Evolutionary conservation across 2,329 filamentous ascomycete genomes (phyloP).

Genomic region (Talaromyces marneffei): DNA sequence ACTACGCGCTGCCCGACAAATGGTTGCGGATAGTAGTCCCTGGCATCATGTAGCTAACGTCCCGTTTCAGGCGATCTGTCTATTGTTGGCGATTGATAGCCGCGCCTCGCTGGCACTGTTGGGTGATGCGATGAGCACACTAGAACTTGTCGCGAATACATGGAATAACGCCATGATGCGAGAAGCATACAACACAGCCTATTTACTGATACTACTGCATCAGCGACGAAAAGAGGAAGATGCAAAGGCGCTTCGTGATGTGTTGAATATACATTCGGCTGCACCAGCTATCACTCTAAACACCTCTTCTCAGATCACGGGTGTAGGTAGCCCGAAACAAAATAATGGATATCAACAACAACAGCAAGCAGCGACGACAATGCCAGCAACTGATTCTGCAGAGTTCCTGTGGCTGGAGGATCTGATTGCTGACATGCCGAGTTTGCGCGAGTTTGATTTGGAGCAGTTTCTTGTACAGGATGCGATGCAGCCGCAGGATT

Average conservation of each 20-base stretch:
- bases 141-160: conserved; percentile 37
- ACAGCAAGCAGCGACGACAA: conserved; percentile 1
- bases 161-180: conserved; percentile 47
- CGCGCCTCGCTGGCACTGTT: conserved; percentile 45
- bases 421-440: conserved; percentile 42
- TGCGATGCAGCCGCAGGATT: conserved; percentile 21
- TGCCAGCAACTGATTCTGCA: conserved; percentile 24
- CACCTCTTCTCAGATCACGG: not conserved
- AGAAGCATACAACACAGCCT: conserved; percentile 52
- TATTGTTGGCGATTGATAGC: conserved; percentile 52
- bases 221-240: conserved; percentile 45
- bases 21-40: conserved; percentile 43
- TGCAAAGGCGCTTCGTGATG: conserved; percentile 32
- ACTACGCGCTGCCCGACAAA: conserved; percentile 43
- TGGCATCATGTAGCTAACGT: conserved; percentile 59
- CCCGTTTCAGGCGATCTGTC: conserved; percentile 54
- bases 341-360: not conserved
- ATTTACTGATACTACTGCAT: conserved; percentile 49
- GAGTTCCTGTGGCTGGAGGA: conserved; percentile 42
- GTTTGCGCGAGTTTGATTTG: conserved; percentile 41
- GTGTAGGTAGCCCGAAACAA: not conserved
- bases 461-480: conserved; percentile 37
- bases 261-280: conserved; percentile 33
- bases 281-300: conserved; percentile 19
- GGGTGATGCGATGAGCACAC: conserved; percentile 46